Conservation (phyloP, 805 yeast species). For the Candida koratica region DNA sequence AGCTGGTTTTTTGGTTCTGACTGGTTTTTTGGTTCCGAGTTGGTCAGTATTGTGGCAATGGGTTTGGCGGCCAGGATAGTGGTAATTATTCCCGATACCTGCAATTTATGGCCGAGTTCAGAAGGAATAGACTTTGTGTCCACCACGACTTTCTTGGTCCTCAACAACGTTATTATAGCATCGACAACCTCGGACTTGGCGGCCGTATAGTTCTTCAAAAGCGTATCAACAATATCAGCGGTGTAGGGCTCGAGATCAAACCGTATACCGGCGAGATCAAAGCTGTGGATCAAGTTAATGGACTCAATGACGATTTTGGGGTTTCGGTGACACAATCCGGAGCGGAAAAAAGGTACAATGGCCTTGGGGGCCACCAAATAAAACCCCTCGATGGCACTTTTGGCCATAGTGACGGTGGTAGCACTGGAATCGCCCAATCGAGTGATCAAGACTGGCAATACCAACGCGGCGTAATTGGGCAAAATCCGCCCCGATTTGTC, state of each 20-base stretch:
- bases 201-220: constrained; percentile 2
- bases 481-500: constrained; percentile 41
- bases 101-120: neutral
- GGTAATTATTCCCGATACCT: neutral
- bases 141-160: neutral
- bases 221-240: constrained; percentile 12
- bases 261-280: constrained; percentile 29
- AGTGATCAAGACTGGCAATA: constrained; percentile 50
- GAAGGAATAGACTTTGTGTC: neutral
- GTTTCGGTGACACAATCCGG: constrained; percentile 41
- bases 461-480: constrained; percentile 38
- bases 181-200: constrained; percentile 13
- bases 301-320: constrained; percentile 39
- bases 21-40: neutral
- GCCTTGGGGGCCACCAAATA: constrained; percentile 50
- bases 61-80: neutral
- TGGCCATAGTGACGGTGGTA: constrained; percentile 31
- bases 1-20: neutral
- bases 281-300: constrained; percentile 39
- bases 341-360: constrained; percentile 45
- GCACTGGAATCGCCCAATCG: constrained; percentile 41
- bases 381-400: constrained; percentile 48
- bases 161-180: neutral
- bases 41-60: neutral
- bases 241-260: constrained; percentile 29